A percentile compares a stretch with the other conserved stretches of the same genome.
These are phyloP conservation scores for Orbilia quercus DNA, from an alignment of 2,329 filamentous ascomycete genomes.

Conservation along the genomic window DNA sequence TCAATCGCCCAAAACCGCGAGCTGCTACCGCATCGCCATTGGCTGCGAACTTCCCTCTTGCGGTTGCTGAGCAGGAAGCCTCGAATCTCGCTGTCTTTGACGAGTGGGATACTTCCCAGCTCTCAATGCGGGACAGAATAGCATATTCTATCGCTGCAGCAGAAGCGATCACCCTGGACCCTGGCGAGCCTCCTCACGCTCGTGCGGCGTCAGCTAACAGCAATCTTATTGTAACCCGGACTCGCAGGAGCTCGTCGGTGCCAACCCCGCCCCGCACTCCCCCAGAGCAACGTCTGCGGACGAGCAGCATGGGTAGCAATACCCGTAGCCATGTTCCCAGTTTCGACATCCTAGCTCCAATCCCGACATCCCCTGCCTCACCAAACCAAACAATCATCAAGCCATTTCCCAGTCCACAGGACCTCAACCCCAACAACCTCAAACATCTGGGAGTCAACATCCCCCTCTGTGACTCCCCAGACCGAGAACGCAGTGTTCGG, in stretches of 20 bases:
- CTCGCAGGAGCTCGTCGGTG: conserved; percentile 47
- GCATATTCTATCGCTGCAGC: conserved; percentile 45
- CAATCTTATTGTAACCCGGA: conserved; percentile 17
- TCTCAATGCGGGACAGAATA: conserved; percentile 48
- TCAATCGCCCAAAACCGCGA: conserved; percentile 44
- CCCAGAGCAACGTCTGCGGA: conserved; percentile 20
- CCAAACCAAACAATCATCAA: conserved; percentile 3
- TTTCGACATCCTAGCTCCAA: conserved; percentile 26
- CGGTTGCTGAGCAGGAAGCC: conserved; percentile 40
- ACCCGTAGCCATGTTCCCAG: conserved; percentile 12
- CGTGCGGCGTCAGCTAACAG: conserved; percentile 19
- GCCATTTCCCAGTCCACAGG: conserved; percentile 12
- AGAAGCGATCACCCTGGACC: conserved; percentile 32
- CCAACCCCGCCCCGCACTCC: conserved; percentile 51
- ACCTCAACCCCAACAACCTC: conserved; percentile 7
- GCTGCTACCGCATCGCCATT: conserved; percentile 13
- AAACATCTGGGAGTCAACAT: conserved; percentile 53
- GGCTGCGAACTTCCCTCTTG: conserved; percentile 26
- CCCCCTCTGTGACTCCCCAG: conserved; percentile 51
- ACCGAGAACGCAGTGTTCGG: conserved; percentile 40
- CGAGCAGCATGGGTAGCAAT: conserved; percentile 44
- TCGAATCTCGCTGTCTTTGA: conserved; percentile 47
- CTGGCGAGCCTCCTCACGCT: conserved; percentile 47
- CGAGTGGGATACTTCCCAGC: conserved; percentile 52
- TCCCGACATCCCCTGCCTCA: conserved; percentile 35